Evolutionary conservation across 2,329 filamentous ascomycete genomes (phyloP).

Genomic region (Verticillium alfalfae): DNA sequence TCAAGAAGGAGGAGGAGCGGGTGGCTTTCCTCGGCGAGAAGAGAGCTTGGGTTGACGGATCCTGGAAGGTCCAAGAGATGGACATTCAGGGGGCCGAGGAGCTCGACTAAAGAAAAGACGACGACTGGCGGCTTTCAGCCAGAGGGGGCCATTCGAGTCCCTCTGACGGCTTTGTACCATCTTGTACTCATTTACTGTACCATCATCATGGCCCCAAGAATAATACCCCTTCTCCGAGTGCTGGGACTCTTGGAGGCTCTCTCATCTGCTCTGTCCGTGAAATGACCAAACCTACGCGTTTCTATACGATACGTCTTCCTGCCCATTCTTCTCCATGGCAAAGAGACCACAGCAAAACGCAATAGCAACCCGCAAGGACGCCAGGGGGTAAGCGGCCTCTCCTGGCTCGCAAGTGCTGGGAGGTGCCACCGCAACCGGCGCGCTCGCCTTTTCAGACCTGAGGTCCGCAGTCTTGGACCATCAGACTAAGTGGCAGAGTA

Average conservation of each 20-base stretch:
- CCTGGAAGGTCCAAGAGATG: slow-evolving; percentile 74
- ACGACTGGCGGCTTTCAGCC: background rate
- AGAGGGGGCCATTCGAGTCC: background rate
- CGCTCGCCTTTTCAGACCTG: slow-evolving; percentile 60
- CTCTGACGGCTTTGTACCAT: background rate
- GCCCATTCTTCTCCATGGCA: slow-evolving; percentile 41
- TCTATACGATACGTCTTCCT: slow-evolving; percentile 61
- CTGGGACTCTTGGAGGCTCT: background rate
- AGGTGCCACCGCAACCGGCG: slow-evolving; percentile 9
- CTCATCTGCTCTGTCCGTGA: background rate
- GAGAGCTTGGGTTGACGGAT: slow-evolving; percentile 68
- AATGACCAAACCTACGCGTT: slow-evolving; percentile 31
- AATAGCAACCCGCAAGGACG: slow-evolving; percentile 38
- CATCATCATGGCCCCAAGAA: slow-evolving; percentile 4
- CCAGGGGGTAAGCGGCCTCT: background rate
- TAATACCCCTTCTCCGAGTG: slow-evolving; percentile 11
- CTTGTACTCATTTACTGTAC: background rate
- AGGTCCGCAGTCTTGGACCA: slow-evolving; percentile 51
- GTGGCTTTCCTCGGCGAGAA: slow-evolving; percentile 77
- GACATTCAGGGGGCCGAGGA: slow-evolving; percentile 45
- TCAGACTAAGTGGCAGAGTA: slow-evolving; percentile 61
- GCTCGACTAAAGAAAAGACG: background rate
- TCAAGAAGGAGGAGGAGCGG: slow-evolving; percentile 54
- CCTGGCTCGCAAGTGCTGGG: background rate
- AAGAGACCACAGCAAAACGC: slow-evolving; percentile 56